Evolutionary conservation across 495 filamentous ascomycete genomes (phyloP).

Genomic region (Evansstolkia leycettana): DNA sequence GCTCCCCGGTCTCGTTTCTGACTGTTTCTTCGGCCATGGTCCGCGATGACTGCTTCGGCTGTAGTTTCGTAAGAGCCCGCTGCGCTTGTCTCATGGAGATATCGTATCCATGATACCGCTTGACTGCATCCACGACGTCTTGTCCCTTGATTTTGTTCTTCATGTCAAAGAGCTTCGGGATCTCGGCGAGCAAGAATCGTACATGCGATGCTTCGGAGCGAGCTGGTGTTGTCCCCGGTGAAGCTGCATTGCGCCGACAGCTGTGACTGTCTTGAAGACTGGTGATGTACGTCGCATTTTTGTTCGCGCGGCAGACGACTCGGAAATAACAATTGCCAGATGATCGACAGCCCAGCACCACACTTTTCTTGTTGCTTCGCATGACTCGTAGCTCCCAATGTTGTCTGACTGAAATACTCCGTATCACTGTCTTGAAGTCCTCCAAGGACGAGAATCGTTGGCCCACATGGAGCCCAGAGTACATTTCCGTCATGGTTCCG

Average conservation of each 20-base stretch:
- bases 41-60: slow-evolving; percentile 18
- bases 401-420: slow-evolving; percentile 33
- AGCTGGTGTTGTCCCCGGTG: slow-evolving; percentile 23
- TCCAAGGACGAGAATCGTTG: slow-evolving; percentile 32
- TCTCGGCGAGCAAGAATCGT: slow-evolving; percentile 30
- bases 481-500: slow-evolving; percentile 24
- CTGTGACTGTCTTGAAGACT: slow-evolving; percentile 34
- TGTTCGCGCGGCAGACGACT: slow-evolving; percentile 35
- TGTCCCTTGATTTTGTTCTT: slow-evolving; percentile 25
- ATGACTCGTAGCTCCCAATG: slow-evolving; percentile 36
- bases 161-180: slow-evolving; percentile 36
- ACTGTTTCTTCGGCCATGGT: slow-evolving; percentile 13
- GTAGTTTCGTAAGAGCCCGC: slow-evolving; percentile 28
- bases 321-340: slow-evolving; percentile 32
- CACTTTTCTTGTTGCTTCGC: slow-evolving; percentile 36
- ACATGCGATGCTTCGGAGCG: slow-evolving; percentile 38
- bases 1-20: slow-evolving; percentile 9
- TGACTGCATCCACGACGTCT: slow-evolving; percentile 32
- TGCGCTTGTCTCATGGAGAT: slow-evolving; percentile 36
- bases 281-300: slow-evolving; percentile 35
- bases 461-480: slow-evolving; percentile 33
- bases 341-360: slow-evolving; percentile 33
- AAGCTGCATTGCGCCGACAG: slow-evolving; percentile 23
- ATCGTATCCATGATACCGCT: slow-evolving; percentile 35
- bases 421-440: slow-evolving; percentile 30